These are phyloP conservation scores for Megacollybia marginata DNA, from an alignment of 768 basidiomycete species.

Conservation along the genomic window DNA sequence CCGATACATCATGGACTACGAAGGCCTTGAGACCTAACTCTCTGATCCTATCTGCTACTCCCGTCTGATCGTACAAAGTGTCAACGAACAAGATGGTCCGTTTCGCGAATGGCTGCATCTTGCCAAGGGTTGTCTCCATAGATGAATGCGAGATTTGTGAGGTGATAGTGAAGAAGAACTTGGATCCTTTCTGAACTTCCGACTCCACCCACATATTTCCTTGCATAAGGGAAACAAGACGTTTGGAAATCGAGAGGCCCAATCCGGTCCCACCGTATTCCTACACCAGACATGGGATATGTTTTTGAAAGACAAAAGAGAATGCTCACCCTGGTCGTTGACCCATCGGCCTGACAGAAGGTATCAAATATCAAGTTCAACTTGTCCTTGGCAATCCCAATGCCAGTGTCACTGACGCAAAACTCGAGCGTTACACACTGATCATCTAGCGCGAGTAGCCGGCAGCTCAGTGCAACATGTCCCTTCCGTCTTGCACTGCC, in stretches of 20 bases:
- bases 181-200: constrained; percentile 86
- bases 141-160: constrained; percentile 74
- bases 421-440: constrained; percentile 89
- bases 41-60: constrained; percentile 68
- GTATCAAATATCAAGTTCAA: constrained; percentile 98
- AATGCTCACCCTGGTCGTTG: constrained; percentile 77
- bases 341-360: constrained; percentile 98
- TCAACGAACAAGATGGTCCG: constrained; percentile 91
- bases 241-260: constrained; percentile 95
- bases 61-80: constrained; percentile 67
- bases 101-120: constrained; percentile 83
- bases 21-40: constrained; percentile 76
- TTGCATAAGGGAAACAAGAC: constrained; percentile 94
- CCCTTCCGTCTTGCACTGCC: constrained; percentile 48
- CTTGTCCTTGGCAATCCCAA: constrained; percentile 98
- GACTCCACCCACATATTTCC: constrained; percentile 99
- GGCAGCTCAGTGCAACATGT: constrained; percentile 83
- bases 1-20: constrained; percentile 69
- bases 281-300: constrained; percentile 25
- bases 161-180: constrained; percentile 95
- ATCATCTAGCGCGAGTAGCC: constrained; percentile 72
- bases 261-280: constrained; percentile 98
- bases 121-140: constrained; percentile 63
- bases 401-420: constrained; percentile 96
- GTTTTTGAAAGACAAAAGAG: constrained; percentile 3